Percentiles rank a stretch among this genome's conserved stretches.
Conservation (phyloP, 2,329 filamentous ascomycete genomes). For the Lizonia empirigonia region DNA sequence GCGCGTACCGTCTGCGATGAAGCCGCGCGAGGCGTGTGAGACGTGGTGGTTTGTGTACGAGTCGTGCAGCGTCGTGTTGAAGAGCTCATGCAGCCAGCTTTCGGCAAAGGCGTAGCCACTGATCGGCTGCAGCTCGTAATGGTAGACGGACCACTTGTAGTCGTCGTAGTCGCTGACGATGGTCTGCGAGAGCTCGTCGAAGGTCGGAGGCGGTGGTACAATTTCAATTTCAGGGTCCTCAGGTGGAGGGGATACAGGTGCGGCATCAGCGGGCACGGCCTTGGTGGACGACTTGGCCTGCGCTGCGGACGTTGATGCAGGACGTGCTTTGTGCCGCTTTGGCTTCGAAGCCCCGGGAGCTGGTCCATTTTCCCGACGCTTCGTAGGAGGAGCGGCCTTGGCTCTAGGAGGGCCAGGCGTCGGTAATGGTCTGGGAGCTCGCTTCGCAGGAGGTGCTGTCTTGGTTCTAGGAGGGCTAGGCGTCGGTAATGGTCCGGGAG, state of each 20-base stretch:
- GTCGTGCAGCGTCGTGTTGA: background rate
- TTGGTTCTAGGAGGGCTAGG: background rate
- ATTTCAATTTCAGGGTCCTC: background rate
- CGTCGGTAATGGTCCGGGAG: background rate
- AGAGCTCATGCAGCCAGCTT: constrained; percentile 16
- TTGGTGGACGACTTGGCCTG: background rate
- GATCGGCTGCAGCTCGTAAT: constrained; percentile 23
- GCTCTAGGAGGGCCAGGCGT: background rate
- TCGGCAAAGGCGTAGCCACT: constrained; percentile 11
- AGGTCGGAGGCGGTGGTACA: background rate
- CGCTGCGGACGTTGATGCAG: background rate
- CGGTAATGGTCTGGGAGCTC: background rate
- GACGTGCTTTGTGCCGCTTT: background rate
- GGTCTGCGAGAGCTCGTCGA: constrained; percentile 13
- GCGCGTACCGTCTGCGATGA: constrained; percentile 27
- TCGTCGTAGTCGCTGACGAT: constrained; percentile 27
- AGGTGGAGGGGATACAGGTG: background rate
- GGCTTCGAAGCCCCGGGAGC: background rate
- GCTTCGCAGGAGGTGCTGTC: background rate
- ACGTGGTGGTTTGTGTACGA: constrained; percentile 7
- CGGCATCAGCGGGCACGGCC: too few species aligned
- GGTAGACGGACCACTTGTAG: constrained; percentile 32
- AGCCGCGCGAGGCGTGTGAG: constrained; percentile 28
- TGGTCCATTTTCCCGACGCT: background rate
- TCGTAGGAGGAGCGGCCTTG: background rate